A percentile compares a stretch with the other conserved stretches of the same genome.
These are phyloP conservation scores for Candida ovalis DNA, from an alignment of 805 yeast genomes.

Conservation along the genomic window DNA sequence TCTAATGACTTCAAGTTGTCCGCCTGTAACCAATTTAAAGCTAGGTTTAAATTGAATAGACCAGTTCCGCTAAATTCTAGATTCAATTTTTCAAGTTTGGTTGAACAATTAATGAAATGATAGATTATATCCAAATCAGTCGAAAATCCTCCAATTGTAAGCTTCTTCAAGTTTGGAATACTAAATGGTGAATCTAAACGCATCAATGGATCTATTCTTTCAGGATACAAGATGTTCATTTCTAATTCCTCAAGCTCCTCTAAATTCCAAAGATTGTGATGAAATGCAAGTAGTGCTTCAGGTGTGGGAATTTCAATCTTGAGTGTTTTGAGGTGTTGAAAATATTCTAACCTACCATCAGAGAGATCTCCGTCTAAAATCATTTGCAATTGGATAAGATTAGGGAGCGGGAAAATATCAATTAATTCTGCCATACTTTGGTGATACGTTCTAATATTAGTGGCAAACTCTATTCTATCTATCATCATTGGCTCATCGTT, in stretches of 20 bases:
- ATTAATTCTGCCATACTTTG: not conserved
- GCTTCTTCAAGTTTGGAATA: conserved; percentile 3
- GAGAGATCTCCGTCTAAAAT: not conserved
- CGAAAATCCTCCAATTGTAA: conserved; percentile 3
- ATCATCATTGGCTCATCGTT: not conserved
- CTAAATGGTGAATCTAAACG: not conserved
- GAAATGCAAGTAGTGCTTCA: conserved; percentile 3
- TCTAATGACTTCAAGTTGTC: conserved; percentile 1
- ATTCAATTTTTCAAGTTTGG: not conserved
- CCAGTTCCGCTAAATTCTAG: conserved; percentile 7
- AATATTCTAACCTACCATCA: not conserved
- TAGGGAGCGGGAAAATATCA: conserved; percentile 7
- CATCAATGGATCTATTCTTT: conserved; percentile 1
- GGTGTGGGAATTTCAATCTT: conserved; percentile 2
- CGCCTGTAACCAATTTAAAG: conserved; percentile 1
- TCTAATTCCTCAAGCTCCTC: conserved; percentile 2
- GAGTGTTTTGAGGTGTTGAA: conserved; percentile 1
- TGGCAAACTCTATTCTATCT: conserved; percentile 5
- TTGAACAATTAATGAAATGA: conserved; percentile 4
- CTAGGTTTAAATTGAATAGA: conserved; percentile 3
- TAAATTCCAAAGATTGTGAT: not conserved
- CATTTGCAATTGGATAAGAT: conserved; percentile 2
- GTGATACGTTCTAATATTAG: conserved; percentile 1
- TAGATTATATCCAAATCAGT: conserved; percentile 4
- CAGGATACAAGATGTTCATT: conserved; percentile 6